Percentiles rank a stretch among this genome's conserved stretches.
These are phyloP conservation scores for Vigna radiata DNA, from an alignment of 306 rosid species.

Conservation along the genomic window DNA sequence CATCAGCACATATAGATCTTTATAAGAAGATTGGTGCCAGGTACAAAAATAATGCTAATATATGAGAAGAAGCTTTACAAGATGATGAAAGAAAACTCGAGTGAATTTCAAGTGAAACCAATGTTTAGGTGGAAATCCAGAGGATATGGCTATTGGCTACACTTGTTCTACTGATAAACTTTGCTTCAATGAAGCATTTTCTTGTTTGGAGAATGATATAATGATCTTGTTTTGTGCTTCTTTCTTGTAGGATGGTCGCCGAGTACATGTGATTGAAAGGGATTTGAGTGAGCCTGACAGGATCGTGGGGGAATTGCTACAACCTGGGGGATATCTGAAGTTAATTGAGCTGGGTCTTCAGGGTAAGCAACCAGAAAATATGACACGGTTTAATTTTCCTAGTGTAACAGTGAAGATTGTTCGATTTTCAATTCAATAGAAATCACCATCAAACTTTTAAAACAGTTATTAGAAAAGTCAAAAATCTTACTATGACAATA, in stretches of 20 bases:
- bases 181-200: conserved; percentile 11
- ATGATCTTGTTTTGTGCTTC: conserved; percentile 5
- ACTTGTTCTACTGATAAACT: conserved; percentile 1
- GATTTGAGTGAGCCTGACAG: conserved; percentile 84
- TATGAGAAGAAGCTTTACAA: not conserved
- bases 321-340: conserved; percentile 91
- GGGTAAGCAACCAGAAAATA: conserved; percentile 56
- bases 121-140: conserved; percentile 5
- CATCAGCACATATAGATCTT: conserved; percentile 7
- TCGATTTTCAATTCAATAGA: not conserved
- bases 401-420: not conserved
- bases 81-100: conserved; percentile 1
- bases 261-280: conserved; percentile 65
- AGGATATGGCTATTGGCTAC: not conserved
- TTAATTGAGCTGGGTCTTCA: conserved; percentile 76
- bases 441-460: not conserved
- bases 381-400: not conserved
- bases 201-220: conserved; percentile 35
- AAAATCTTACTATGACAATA: not conserved
- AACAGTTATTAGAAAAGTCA: not conserved
- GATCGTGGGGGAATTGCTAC: conserved; percentile 87
- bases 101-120: not conserved
- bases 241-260: conserved; percentile 61
- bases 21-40: not conserved
- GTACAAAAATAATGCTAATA: not conserved